phyloP scores from a whole-genome alignment of 495 filamentous ascomycete species.

The Niebla homalea region DNA sequence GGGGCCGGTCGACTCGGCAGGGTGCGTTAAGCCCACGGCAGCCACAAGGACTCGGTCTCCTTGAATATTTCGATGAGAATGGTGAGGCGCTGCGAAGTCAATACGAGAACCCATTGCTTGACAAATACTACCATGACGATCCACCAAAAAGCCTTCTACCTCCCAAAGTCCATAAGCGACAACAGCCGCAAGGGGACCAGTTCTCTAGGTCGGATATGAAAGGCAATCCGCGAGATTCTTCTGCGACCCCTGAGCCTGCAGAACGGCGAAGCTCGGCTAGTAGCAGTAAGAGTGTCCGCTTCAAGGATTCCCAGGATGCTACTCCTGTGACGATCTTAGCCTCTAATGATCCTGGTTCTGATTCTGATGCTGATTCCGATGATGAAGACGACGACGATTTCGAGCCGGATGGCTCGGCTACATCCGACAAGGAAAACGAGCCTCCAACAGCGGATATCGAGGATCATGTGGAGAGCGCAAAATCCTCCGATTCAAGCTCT shows the following conservation, averaged over 20 bases:
- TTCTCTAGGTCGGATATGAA: not conserved
- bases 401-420: constrained; percentile 10
- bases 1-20: not conserved
- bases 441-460: constrained; percentile 6
- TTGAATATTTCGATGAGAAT: constrained; percentile 22
- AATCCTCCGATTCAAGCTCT: constrained; percentile 15
- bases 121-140: constrained; percentile 8
- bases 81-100: constrained; percentile 18
- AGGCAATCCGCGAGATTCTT: constrained; percentile 2
- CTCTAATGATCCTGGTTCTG: constrained; percentile 23
- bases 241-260: constrained; percentile 1
- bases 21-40: not conserved
- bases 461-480: constrained; percentile 2
- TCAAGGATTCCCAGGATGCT: constrained; percentile 16
- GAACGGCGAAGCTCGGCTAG: constrained; percentile 7
- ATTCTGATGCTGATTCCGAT: constrained; percentile 19
- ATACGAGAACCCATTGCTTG: constrained; percentile 21
- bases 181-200: not conserved
- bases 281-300: constrained; percentile 16
- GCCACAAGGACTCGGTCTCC: constrained; percentile 7
- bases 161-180: constrained; percentile 3
- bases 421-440: constrained; percentile 18
- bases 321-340: constrained; percentile 19
- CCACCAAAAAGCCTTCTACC: constrained; percentile 2
- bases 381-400: constrained; percentile 16